Base-by-base conservation (phyloP, 441 rosid species). In the Adansonia gregorii region DNA sequence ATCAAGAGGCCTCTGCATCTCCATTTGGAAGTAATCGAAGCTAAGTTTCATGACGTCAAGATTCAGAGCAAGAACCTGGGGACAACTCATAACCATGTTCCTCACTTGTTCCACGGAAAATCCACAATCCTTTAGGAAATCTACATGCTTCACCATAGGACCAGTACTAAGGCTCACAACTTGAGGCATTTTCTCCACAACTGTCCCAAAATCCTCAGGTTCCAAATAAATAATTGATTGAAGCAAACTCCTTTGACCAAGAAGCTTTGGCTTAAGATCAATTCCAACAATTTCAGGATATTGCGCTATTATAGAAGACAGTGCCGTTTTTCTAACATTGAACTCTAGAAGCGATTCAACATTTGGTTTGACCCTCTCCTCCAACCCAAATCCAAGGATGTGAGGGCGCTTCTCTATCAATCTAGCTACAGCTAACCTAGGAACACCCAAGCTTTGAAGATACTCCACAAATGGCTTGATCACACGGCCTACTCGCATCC, bases 401-500 rank as follows among this genome's bases (percentile, higher is more conserved):
- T 91, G 87, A 75, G 99, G 97, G 8, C 88, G 85, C 79, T 89
- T 88, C 89, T 93, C 97, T 61, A 95, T 91, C 90, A 95, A 81
- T 85, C 93, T 92, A 76, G 99, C 98, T n/a, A 93, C 86, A 64
- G 97, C 98, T 64, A 93, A 84, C 63, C 88, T 89, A 0, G 98
- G 97, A 67, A 93, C 81, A 56, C 98, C 95, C 80, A 95, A 79
- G 79, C 79, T 73, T 78, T 92, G 94, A 12, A 93, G 96, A 85
- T 91, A 92, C 80, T 93, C 99, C 1, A 93, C 96, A 20, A 93
- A 88, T 39, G 99, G 99, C 85, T 91, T 95, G 67, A 95, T 90
- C 64, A 93, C 90, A 4, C 97, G 80, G 58, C 94, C 99, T n/a
- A 93, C 99, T 20, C 98, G 89, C 95, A 92, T 92, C 76, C 99